phyloP scores from a whole-genome alignment of 495 filamentous ascomycete genomes.

The Aspergillus bridgeri region DNA sequence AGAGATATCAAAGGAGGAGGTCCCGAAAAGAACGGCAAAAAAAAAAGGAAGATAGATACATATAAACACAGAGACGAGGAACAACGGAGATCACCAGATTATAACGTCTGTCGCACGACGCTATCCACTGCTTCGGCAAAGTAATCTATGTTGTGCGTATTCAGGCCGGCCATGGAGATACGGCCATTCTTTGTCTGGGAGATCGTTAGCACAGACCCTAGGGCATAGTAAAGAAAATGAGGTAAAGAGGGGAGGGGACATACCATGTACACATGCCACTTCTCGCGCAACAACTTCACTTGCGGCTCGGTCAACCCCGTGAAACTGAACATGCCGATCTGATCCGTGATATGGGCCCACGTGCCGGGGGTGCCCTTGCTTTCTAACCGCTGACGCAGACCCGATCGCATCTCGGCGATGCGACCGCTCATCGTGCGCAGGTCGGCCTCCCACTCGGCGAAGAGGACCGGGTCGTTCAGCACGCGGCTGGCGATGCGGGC shows the following conservation, averaged over 20 bases:
- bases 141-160: conserved; percentile 87
- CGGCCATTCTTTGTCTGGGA: conserved; percentile 89
- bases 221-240: not conserved
- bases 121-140: conserved; percentile 85
- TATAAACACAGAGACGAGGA: conserved; percentile 4
- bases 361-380: conserved; percentile 74
- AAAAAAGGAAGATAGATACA: conserved; percentile 9
- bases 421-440: conserved; percentile 89
- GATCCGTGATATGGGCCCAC: conserved; percentile 95
- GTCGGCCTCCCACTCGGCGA: conserved; percentile 93
- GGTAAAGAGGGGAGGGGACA: conserved; percentile 13
- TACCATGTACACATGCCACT: conserved; percentile 89
- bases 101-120: conserved; percentile 65
- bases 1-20: conserved; percentile 1
- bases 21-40: not conserved
- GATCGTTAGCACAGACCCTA: conserved; percentile 4
- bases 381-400: conserved; percentile 72
- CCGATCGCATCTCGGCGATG: conserved; percentile 84
- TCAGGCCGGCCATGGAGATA: conserved; percentile 94
- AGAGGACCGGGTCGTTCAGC: conserved; percentile 78
- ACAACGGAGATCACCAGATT: conserved; percentile 9
- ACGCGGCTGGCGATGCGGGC: conserved; percentile 79
- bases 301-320: conserved; percentile 86
- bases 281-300: conserved; percentile 72
- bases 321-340: conserved; percentile 99